Percentiles rank a stretch among this genome's conserved stretches.
Conservation (phyloP, 2,329 filamentous ascomycete genomes). For the Westerdykella ornata region DNA sequence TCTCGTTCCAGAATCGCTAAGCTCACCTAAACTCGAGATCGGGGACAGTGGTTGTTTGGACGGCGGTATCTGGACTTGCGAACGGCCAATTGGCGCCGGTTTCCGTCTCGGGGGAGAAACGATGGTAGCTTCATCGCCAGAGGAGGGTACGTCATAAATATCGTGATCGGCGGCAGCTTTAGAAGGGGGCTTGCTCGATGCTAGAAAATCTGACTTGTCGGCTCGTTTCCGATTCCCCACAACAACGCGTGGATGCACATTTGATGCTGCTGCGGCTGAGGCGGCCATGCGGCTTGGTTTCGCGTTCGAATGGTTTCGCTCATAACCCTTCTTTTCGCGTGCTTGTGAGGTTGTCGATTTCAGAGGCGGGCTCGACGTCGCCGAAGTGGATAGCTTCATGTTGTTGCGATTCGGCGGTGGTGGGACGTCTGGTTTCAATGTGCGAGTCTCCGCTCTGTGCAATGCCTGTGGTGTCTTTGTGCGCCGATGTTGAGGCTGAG, state of each 20-base stretch:
- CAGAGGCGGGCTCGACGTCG: slow-evolving; percentile 13
- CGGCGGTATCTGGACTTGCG: neutral
- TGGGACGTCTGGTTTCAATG: neutral
- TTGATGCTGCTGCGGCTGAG: neutral
- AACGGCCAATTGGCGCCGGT: neutral
- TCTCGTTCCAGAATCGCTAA: slow-evolving; percentile 4
- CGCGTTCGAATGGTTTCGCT: too few relatives aligned
- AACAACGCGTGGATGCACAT: neutral
- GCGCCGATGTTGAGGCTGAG: neutral
- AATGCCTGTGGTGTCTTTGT: slow-evolving; percentile 6
- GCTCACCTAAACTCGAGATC: slow-evolving; percentile 11
- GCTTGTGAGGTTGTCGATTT: neutral
- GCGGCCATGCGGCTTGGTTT: neutral
- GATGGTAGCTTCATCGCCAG: slow-evolving; percentile 18
- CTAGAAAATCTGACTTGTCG: slow-evolving; percentile 3
- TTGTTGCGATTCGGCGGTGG: slow-evolving; percentile 1
- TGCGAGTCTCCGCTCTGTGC: slow-evolving; percentile 8
- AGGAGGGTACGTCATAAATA: slow-evolving; percentile 13
- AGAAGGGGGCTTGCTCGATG: slow-evolving; percentile 7
- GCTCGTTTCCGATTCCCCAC: slow-evolving; percentile 2
- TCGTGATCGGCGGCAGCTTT: slow-evolving; percentile 5
- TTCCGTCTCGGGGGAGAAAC: slow-evolving; percentile 11
- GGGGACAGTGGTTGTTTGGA: slow-evolving; percentile 6
- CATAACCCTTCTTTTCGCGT: too few relatives aligned
- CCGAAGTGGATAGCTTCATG: slow-evolving; percentile 9